Evolutionary conservation across 192 early-diverging fungal genomes (phyloP), one percentile per base, ranked within the genome.

Genomic region (Dimargaris xerosporica): DNA sequence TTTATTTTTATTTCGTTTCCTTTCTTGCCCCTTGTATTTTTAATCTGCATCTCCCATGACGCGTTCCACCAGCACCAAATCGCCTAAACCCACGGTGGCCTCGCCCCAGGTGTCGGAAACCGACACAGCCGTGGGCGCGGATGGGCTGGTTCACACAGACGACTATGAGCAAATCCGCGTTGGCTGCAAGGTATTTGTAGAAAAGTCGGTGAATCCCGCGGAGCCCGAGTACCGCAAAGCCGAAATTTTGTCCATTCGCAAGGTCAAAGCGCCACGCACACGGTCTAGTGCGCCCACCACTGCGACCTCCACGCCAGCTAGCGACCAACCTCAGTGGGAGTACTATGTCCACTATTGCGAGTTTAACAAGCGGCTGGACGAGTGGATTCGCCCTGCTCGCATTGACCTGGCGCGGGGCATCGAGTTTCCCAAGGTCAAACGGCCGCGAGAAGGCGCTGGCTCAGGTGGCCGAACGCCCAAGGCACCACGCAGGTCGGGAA

Each of bases 351-450:
- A 98, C 70, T 95, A 93, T 66, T 82, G 93, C 6, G 86, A 90
- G 59, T 97, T 90, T 76, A 99, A 99, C 81, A 99, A 99, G 71
- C 90, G 96, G 21, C 75, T 99, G 54, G 96, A 99, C 76, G 93
- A 96, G 69, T 97, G 94, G 96, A 89, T 99, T 1, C 30, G 71
- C 0, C 71, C 81, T 2, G 70, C 79, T 7, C 77, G 87, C 17
- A 74, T 87, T 26, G 79, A 88, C 31, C 69, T 91, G 47, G 66
- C 78, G 42, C 78, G 80, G 43, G 84, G 79, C 0, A 82, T 91
- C 30, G 81, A 83, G 53, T 86, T 80, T 55, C 90, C 85, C 0
- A 87, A 85, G 66, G 64, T 71, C 47, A 87, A 85, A 56, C 82
- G 78, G 43, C 67, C 64, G 10, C 67, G 71, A 68, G 63, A 55